A percentile compares a stretch with the other conserved stretches of the same genome.
phyloP scores from a whole-genome alignment of 148 eudicot species.

The Chenopodium album region DNA sequence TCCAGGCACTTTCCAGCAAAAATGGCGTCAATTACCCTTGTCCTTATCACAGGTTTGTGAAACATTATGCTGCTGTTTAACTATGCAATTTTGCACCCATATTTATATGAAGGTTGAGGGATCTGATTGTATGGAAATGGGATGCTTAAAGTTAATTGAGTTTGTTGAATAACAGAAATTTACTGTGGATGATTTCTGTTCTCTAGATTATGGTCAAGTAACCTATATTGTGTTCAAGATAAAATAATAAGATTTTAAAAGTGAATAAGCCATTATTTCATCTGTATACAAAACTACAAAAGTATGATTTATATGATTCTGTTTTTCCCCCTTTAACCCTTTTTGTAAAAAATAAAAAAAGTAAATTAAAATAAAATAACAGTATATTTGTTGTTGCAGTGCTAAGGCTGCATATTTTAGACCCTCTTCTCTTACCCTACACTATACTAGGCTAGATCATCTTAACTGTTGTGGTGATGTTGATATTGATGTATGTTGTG shows the following conservation, averaged over 20 bases:
- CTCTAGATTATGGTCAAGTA: neutral
- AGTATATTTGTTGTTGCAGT: too few relatives aligned
- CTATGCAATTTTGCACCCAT: neutral
- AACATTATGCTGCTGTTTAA: neutral
- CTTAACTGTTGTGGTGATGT: neutral
- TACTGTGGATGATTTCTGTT: neutral
- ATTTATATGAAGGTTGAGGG: neutral
- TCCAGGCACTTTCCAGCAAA: constrained; percentile 89
- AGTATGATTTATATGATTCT: neutral
- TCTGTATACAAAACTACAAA: too few relatives aligned
- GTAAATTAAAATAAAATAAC: too few relatives aligned
- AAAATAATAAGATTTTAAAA: neutral
- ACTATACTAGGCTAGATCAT: neutral
- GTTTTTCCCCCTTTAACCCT: neutral
- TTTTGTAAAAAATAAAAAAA: neutral
- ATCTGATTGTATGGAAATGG: neutral
- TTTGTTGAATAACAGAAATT: neutral
- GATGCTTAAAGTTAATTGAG: neutral
- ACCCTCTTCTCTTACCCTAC: neutral
- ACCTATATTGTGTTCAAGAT: neutral
- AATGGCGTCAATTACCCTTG: constrained; percentile 90
- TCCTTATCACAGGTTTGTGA: constrained; percentile 72
- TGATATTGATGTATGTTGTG: neutral
- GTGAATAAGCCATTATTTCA: neutral
- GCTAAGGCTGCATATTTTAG: too few relatives aligned